Evolutionary conservation across 192 early-diverging fungal species (phyloP).

Genomic region (Coemansia sp.): DNA sequence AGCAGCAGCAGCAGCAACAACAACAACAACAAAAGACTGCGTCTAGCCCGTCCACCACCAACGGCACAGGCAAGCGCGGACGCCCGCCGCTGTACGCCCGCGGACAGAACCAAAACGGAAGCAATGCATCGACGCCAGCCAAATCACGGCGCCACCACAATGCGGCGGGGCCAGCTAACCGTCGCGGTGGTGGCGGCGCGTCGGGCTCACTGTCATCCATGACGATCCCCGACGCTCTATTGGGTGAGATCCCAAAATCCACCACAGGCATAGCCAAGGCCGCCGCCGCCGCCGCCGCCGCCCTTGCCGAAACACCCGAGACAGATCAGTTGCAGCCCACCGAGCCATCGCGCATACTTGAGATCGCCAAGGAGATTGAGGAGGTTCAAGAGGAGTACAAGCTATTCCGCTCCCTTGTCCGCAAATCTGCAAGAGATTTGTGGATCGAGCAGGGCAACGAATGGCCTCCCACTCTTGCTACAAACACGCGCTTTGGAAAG

Average conservation of each 20-base stretch:
- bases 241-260: slow-evolving; percentile 1
- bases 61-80: slow-evolving; percentile 11
- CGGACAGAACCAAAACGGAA: background rate
- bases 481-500: slow-evolving; percentile 45
- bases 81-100: slow-evolving; percentile 18
- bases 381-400: slow-evolving; percentile 45
- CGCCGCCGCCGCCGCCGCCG: slow-evolving; percentile 5
- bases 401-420: slow-evolving; percentile 24
- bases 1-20: slow-evolving; percentile 12
- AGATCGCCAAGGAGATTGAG: slow-evolving; percentile 25
- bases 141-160: background rate
- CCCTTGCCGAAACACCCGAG: background rate
- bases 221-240: background rate
- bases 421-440: slow-evolving; percentile 43
- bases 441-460: slow-evolving; percentile 50
- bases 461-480: slow-evolving; percentile 38
- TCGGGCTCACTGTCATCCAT: background rate
- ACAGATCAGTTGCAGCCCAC: background rate
- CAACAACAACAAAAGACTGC: background rate
- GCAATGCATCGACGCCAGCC: background rate
- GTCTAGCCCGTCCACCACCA: background rate
- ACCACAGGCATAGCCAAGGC: background rate
- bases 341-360: slow-evolving; percentile 9
- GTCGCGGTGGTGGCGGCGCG: background rate
- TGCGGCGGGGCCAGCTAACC: background rate